These are phyloP conservation scores for Dissophora ornata DNA, from an alignment of 192 early-diverging fungal genomes.

Conservation along the genomic window DNA sequence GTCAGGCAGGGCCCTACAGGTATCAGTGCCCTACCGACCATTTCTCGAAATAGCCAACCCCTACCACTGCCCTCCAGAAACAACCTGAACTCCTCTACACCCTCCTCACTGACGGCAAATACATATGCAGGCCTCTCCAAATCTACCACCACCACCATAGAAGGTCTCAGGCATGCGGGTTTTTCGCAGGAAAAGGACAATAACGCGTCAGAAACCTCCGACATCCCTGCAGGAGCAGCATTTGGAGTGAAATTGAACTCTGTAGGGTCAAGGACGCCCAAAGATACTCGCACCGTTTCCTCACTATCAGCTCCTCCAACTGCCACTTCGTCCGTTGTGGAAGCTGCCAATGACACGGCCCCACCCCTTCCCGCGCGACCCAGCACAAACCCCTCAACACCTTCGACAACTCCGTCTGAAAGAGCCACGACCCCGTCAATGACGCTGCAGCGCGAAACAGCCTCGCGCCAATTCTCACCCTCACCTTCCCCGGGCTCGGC, in stretches of 20 bases:
- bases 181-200: not conserved
- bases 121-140: not conserved
- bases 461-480: constrained; percentile 8
- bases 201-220: not conserved
- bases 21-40: constrained; percentile 21
- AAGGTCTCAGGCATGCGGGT: not conserved
- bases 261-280: constrained; percentile 8
- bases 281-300: not conserved
- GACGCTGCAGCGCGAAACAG: not conserved
- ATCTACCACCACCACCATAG: not conserved
- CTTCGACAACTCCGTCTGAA: not conserved
- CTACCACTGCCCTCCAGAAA: constrained; percentile 32
- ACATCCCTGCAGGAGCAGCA: constrained; percentile 3
- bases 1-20: not conserved
- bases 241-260: constrained; percentile 41
- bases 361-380: constrained; percentile 31
- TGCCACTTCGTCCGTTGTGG: constrained; percentile 10
- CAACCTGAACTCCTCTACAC: not conserved
- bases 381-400: constrained; percentile 19
- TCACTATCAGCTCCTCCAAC: constrained; percentile 29
- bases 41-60: constrained; percentile 34
- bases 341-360: not conserved
- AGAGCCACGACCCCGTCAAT: constrained; percentile 6
- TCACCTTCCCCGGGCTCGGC: not conserved
- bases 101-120: not conserved